Evolutionary conservation across 805 yeast genomes (phyloP).

Genomic region (Cyberlindnera euphorbiae): DNA sequence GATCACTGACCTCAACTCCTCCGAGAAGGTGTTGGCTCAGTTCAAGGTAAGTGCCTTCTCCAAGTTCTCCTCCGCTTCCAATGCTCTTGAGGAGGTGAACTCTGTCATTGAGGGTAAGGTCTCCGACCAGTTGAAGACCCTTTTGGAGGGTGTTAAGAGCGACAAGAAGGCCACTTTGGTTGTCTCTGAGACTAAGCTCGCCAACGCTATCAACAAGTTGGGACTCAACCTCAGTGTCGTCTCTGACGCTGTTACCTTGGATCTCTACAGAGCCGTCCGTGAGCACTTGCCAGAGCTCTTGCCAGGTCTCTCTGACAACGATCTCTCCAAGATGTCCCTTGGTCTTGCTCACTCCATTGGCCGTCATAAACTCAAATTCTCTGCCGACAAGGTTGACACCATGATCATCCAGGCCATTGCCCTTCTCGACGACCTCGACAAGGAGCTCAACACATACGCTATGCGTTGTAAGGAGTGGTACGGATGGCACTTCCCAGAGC

Average conservation of each 20-base stretch:
- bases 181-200: slow-evolving; percentile 93
- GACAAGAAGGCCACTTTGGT: slow-evolving; percentile 84
- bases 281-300: slow-evolving; percentile 90
- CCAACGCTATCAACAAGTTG: slow-evolving; percentile 92
- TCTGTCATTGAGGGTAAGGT: slow-evolving; percentile 92
- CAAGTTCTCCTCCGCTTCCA: slow-evolving; percentile 90
- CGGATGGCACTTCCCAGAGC: slow-evolving; percentile 99
- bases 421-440: slow-evolving; percentile 91
- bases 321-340: slow-evolving; percentile 88
- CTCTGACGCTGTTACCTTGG: slow-evolving; percentile 92
- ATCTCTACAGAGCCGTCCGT: slow-evolving; percentile 91
- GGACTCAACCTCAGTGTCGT: slow-evolving; percentile 85
- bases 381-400: slow-evolving; percentile 97
- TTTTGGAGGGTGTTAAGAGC: slow-evolving; percentile 70
- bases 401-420: slow-evolving; percentile 99
- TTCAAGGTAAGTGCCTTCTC: slow-evolving; percentile 95
- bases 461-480: slow-evolving; percentile 99
- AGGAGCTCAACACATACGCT: slow-evolving; percentile 95
- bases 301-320: slow-evolving; percentile 86
- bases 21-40: slow-evolving; percentile 82
- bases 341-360: slow-evolving; percentile 99
- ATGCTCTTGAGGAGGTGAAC: slow-evolving; percentile 92
- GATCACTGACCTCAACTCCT: slow-evolving; percentile 70
- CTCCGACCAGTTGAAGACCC: slow-evolving; percentile 70
- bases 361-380: slow-evolving; percentile 94